A percentile compares a stretch with the other conserved stretches of the same genome.
These are phyloP conservation scores for Diutina catenulata DNA, from an alignment of 1,139 yeast genomes.

Conservation along the genomic window DNA sequence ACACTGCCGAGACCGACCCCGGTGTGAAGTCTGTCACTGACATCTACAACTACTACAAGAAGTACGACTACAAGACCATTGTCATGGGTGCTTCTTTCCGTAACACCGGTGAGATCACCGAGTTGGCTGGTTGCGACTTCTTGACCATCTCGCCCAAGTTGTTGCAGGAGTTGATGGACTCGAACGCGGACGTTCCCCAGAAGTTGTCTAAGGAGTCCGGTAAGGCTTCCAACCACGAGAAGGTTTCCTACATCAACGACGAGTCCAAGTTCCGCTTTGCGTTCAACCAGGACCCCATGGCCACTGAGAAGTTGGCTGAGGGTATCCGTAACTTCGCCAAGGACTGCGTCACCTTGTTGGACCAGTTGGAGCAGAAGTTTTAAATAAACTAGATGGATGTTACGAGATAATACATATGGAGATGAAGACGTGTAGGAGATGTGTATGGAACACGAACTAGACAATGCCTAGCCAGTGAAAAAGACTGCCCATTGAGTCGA, in stretches of 20 bases:
- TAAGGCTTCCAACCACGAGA: slow-evolving; percentile 35
- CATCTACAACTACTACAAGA: slow-evolving; percentile 97
- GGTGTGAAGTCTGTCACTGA: slow-evolving; percentile 87
- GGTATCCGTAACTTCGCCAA: slow-evolving; percentile 97
- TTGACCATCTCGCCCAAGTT: slow-evolving; percentile 91
- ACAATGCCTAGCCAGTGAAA: too few species aligned
- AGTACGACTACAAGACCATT: slow-evolving; percentile 89
- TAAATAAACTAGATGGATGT: too few species aligned
- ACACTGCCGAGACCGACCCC: slow-evolving; percentile 75
- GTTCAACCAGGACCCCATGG: slow-evolving; percentile 95
- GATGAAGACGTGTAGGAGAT: too few species aligned
- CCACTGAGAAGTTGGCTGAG: slow-evolving; percentile 93
- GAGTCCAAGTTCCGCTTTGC: slow-evolving; percentile 87
- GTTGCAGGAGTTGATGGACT: slow-evolving; percentile 79
- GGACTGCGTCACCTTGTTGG: slow-evolving; percentile 79
- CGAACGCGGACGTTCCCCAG: slow-evolving; percentile 69
- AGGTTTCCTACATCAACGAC: slow-evolving; percentile 73
- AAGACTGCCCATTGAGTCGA: too few species aligned
- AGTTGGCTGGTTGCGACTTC: slow-evolving; percentile 95
- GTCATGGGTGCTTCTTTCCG: slow-evolving; percentile 99
- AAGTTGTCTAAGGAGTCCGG: slow-evolving; percentile 58
- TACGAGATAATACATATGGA: too few species aligned
- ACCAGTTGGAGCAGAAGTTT: slow-evolving; percentile 65
- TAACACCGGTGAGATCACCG: slow-evolving; percentile 92
- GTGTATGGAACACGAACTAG: too few species aligned